Evolutionary conservation across 2,329 filamentous ascomycete genomes (phyloP), one percentile per base, ranked within the genome.

Genomic region (Cryphonectria nitschkei): DNA sequence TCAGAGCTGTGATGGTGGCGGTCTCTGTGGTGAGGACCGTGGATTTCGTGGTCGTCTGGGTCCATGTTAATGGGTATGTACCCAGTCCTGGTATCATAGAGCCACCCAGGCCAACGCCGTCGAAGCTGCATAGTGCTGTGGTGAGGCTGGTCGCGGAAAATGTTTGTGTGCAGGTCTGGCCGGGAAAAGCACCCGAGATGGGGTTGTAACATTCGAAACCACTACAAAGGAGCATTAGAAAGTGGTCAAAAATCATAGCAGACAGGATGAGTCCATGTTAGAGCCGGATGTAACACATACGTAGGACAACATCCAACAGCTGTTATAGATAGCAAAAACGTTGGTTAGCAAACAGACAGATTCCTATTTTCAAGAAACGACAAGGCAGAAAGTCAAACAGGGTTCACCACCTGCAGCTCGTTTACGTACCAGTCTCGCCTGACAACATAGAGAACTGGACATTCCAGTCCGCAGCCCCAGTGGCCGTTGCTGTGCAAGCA

Each of bases 401-500:
- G 37, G 37, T 9, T 11, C 37, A 13, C 37, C 37, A 13, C 37
- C 37, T 39, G 37, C 9, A 11, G 9, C 1, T 39, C 37, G 11
- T 39, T 19, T 22, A 65, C 68, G 26, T 8, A 60, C 68, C 68
- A 29, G 68, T 65, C 34, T 65, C 68, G 3, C 50, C 61, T 9
- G 63, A 16, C 37, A 60, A 19, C 68, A 69, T 65, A 29, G 22
- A 41, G 19, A 65, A 60, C 37, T 69, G 68, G 26, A 69, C 50
- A 46, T 63, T 32, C 68, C 68, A 69, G 7, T 65, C 37, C 11
- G 50, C 61, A 26, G 19, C 52, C 16, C 67, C 61, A 6, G 29
- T 60, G n/a, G 61, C 66, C 32, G 56, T 68, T 9, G 66, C 66
- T 37, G 56, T 68, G 29, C 68, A 65, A 13, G 61, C 68, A 69